Conservation (phyloP, 345 rosid species). For the Populus nigra region DNA sequence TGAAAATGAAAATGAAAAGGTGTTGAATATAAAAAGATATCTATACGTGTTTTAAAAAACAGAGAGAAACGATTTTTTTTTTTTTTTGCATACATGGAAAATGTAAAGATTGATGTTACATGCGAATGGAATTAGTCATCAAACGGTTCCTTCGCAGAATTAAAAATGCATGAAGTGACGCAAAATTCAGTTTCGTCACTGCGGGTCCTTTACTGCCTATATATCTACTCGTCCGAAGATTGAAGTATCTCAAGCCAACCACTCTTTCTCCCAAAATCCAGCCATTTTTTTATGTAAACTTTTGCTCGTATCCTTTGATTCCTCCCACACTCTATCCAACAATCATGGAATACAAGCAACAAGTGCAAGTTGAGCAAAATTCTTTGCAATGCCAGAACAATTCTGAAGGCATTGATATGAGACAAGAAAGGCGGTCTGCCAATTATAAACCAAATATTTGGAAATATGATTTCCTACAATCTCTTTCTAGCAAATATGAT, state of each 20-base stretch:
- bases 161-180: too few relatives aligned
- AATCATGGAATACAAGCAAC: not conserved
- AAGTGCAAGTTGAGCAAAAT: not conserved
- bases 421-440: constrained; percentile 36
- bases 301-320: not conserved
- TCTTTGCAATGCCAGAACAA: not conserved
- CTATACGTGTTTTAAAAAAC: too few relatives aligned
- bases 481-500: constrained; percentile 28
- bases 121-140: too few relatives aligned
- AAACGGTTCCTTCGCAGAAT: too few relatives aligned
- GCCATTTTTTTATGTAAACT: not conserved
- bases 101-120: too few relatives aligned
- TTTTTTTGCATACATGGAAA: too few relatives aligned
- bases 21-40: too few relatives aligned
- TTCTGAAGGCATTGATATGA: not conserved
- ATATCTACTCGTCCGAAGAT: not conserved
- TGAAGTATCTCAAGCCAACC: not conserved
- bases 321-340: not conserved
- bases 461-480: constrained; percentile 43
- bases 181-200: not conserved
- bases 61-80: too few relatives aligned
- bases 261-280: not conserved
- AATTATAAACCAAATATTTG: constrained; percentile 51
- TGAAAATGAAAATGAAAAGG: too few relatives aligned
- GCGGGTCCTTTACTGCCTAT: not conserved